Evolutionary conservation across 352 stramenopile genomes (phyloP).

Genomic region (Peronospora belbahrii): DNA sequence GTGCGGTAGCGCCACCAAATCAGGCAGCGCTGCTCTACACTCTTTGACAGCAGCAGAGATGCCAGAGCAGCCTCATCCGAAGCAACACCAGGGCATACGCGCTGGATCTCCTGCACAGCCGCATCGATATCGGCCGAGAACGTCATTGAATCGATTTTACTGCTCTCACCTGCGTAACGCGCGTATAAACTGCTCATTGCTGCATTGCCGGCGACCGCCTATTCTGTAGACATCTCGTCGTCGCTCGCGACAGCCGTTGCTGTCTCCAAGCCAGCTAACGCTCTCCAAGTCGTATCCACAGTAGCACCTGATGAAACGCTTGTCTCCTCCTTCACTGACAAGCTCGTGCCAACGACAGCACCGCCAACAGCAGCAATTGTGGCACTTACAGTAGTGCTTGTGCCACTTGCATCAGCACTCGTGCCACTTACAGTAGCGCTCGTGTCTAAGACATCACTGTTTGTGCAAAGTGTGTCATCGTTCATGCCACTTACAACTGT

Average conservation of each 20-base stretch:
- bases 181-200: too few species aligned
- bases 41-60: slow-evolving; percentile 17
- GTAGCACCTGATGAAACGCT: slow-evolving; percentile 2
- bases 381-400: too few species aligned
- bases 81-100: neutral
- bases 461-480: neutral
- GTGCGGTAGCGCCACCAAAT: slow-evolving; percentile 25
- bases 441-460: too few species aligned
- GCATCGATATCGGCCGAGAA: slow-evolving; percentile 32
- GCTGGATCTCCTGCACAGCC: slow-evolving; percentile 34
- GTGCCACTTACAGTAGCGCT: slow-evolving; percentile 1
- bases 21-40: slow-evolving; percentile 18
- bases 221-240: too few species aligned
- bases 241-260: neutral
- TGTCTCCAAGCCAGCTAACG: neutral
- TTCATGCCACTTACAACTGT: neutral
- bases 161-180: neutral
- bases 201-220: too few species aligned
- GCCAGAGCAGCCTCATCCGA: slow-evolving; percentile 12
- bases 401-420: neutral
- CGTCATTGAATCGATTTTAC: slow-evolving; percentile 2
- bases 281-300: neutral
- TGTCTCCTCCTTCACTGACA: slow-evolving; percentile 12
- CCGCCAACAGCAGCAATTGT: neutral
- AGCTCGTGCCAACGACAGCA: slow-evolving; percentile 2